Base-by-base conservation (phyloP, 2,329 filamentous ascomycete genomes). In the Xylariaceae sp. region DNA sequence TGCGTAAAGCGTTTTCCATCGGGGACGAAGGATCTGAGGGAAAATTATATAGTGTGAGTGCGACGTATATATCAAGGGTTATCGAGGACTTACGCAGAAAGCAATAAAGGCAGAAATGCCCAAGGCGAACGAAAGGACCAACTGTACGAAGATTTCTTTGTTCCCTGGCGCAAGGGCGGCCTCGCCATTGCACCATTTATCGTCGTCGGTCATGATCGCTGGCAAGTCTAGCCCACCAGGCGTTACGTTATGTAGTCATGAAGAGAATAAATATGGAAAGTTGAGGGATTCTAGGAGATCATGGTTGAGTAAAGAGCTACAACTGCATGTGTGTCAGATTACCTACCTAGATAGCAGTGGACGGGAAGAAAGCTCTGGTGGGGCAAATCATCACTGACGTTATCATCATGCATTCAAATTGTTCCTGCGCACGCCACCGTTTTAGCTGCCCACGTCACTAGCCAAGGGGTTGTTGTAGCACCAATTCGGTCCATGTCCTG, bases 1-100 rank as follows among this genome's bases (percentile, higher is more conserved):
- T 28, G 92, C 89, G 73, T 98, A 99, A 1, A 99, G 83, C 19
- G 87, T 83, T 45, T 91, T 89, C 95, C 95, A 99, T 86, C 92
- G 87, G 63, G 93, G 92, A 45, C 95, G 89, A 23, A 99, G 79
- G 44, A 92, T 79, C 91, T 95, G 43, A n/a, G n/a, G 24, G 3
- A 69, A 17, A 16, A 7, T 29, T n/a, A 8, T 16, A 6, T 24
- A 43, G 6, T 4, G 56, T 66, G 21, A 60, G 52, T 39, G 50
- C 46, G 14, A 56, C 44, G 3, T 17, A n/a, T 24, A 39, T 19
- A 43, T 8, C n/a, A 43, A 5, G 36, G 34, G 12, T 9, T 40
- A 14, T 23, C 23, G 19, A 24, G 19, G 37, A 74, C 85, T 66
- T 77, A 91, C 86, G 71, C 91, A 95, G 66, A 96, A 96, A 17